phyloP scores from a whole-genome alignment of 176 grass and related monocot genomes.

The Carex cristatella region DNA sequence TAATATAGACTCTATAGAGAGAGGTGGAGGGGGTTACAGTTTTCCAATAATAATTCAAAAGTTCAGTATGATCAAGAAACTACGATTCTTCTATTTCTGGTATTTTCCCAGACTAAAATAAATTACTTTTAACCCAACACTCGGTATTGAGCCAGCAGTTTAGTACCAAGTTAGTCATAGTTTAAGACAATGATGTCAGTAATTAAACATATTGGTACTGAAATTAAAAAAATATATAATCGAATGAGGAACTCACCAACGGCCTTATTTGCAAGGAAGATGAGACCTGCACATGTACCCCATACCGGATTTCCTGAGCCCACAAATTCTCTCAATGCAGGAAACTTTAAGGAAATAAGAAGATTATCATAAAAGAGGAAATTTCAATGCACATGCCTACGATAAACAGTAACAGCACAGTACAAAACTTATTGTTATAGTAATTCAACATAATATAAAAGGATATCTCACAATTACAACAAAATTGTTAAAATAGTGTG shows the following conservation, averaged over 20 bases:
- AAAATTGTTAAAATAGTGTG: background rate
- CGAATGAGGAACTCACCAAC: slow-evolving; percentile 41
- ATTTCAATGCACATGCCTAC: background rate
- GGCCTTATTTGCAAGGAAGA: slow-evolving; percentile 92
- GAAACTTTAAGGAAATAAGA: slow-evolving; percentile 58
- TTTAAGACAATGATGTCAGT: background rate
- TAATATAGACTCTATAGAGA: background rate
- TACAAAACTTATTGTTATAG: background rate
- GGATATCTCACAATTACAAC: background rate
- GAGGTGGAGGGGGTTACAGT: background rate
- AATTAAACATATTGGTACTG: background rate
- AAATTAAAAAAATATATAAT: background rate
- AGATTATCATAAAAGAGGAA: background rate
- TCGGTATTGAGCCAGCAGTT: background rate
- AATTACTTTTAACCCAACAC: background rate
- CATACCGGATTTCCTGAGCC: slow-evolving; percentile 82
- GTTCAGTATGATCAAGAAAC: background rate
- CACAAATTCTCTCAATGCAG: slow-evolving; percentile 85
- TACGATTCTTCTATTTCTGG: background rate
- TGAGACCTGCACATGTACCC: slow-evolving; percentile 97
- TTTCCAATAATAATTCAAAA: background rate
- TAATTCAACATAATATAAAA: background rate
- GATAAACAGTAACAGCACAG: background rate
- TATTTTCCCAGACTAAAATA: background rate
- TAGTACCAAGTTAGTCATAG: background rate